Percentiles rank a stretch among this genome's conserved stretches.
Conservation (phyloP, 2,329 filamentous ascomycete genomes). For the Colletotrichum sojae region DNA sequence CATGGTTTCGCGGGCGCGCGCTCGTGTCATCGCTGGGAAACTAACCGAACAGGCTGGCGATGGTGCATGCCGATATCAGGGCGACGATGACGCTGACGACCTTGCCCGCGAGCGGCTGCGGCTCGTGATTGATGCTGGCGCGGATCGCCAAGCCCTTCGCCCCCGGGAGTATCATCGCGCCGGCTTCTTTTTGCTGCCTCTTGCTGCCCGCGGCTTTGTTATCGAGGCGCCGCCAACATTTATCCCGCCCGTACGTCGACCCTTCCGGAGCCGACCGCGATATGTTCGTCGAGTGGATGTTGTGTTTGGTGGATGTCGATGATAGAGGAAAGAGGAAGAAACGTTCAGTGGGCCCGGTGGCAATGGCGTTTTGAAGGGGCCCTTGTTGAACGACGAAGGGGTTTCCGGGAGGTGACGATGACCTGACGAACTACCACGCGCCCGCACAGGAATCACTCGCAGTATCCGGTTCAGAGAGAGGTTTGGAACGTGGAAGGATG, state of each 20-base stretch:
- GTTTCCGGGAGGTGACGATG: neutral
- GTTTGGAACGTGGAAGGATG: neutral
- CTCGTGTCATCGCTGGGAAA: neutral
- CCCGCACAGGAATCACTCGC: neutral
- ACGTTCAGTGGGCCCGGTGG: constrained; percentile 3
- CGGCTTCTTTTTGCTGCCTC: constrained; percentile 7
- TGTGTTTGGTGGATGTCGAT: neutral
- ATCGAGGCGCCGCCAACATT: constrained; percentile 26
- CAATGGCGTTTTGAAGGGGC: constrained; percentile 7
- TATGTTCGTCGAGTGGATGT: neutral
- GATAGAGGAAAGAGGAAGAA: neutral
- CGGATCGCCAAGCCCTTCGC: constrained; percentile 9
- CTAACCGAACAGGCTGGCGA: constrained; percentile 31
- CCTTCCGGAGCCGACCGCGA: constrained; percentile 1
- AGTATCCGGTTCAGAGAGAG: neutral
- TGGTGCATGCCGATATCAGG: constrained; percentile 26
- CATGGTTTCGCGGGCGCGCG: neutral
- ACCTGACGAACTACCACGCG: neutral
- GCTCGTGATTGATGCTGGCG: constrained; percentile 23
- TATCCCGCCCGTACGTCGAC: neutral
- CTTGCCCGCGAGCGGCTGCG: constrained; percentile 30
- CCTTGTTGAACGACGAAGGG: constrained; percentile 3
- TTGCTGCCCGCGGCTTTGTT: constrained; percentile 20
- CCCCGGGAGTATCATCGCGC: constrained; percentile 6
- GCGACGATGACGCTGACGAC: constrained; percentile 34